Conservation (phyloP, 2,329 filamentous ascomycete genomes). For the Zelopaecilomyces penicillatus region DNA sequence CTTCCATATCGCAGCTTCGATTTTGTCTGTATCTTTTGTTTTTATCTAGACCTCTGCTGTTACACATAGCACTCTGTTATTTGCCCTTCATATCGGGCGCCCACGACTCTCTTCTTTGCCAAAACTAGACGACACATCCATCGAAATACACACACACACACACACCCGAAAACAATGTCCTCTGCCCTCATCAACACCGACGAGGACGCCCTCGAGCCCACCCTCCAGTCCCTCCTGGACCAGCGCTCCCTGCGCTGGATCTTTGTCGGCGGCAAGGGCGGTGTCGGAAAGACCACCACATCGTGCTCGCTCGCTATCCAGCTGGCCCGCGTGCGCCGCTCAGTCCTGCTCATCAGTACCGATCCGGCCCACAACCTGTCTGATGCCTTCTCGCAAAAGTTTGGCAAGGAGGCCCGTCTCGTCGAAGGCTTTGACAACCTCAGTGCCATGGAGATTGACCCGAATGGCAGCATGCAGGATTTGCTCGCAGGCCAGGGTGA, state of each 20-base stretch:
- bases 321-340: slow-evolving; percentile 88
- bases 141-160: too few relatives aligned
- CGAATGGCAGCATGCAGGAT: slow-evolving; percentile 96
- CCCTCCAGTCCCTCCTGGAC: slow-evolving; percentile 88
- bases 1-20: too few relatives aligned
- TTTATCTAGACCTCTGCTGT: too few relatives aligned
- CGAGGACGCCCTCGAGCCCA: slow-evolving; percentile 79
- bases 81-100: too few relatives aligned
- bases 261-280: slow-evolving; percentile 96
- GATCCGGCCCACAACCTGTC: slow-evolving; percentile 97
- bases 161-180: slow-evolving; percentile 25
- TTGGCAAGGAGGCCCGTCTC: slow-evolving; percentile 93
- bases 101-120: too few relatives aligned
- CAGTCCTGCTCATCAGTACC: slow-evolving; percentile 94
- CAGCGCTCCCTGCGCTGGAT: slow-evolving; percentile 96
- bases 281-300: slow-evolving; percentile 98
- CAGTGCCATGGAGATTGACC: slow-evolving; percentile 98
- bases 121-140: too few relatives aligned
- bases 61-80: too few relatives aligned
- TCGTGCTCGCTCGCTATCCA: slow-evolving; percentile 98
- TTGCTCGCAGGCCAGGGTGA: slow-evolving; percentile 70
- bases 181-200: slow-evolving; percentile 31
- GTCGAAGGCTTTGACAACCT: slow-evolving; percentile 89
- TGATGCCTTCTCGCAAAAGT: slow-evolving; percentile 97
- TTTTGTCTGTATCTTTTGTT: too few relatives aligned